Evolutionary conservation across 192 early-diverging fungal species (phyloP), one percentile per base, ranked within the genome.

Genomic region (Backusella morwellensis): DNA sequence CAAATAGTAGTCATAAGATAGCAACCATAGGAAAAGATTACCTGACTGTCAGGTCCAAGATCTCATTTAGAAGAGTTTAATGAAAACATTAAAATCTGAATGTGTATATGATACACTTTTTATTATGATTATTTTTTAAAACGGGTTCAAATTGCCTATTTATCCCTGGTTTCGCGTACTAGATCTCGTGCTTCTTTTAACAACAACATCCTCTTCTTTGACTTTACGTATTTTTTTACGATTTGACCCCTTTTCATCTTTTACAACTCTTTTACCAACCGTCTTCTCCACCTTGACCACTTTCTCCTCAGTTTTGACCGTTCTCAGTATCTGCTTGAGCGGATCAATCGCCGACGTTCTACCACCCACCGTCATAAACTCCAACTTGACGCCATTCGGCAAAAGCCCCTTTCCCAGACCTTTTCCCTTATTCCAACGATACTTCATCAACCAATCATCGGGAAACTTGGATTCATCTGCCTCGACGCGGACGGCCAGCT

Each of bases 401-500:
- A 92, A 83, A 32, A 50, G 41, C 4, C 72, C 80, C 14, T 84
- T 47, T 35, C 81, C 76, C 21, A 77, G 70, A 19, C 82, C 84
- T 36, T 86, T 84, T 56, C 87, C 88, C 81, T 91, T 93, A n/a
- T 80, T 80, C 93, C 93, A 95, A 44, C 94, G 85, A 73, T 89
- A 85, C 50, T 92, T 91, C 81, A 95, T 95, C 2, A 97, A 75
- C 95, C 95, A 97, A 52, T 87, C 75, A 7, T 75, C 34, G 0
- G 95, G 95, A 80, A 94, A 94, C 44, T 82, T 63, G 21, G 79
- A 75, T 32, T 87, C 78, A 68, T 96, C 93, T 0, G 94, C 95
- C 77, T 96, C 88, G 21, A 84, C 87, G 1, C 82, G 85, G 2
- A 88, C 86, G 1, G 95, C 93, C 1, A 72, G 75, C 0, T 70